Conservation (phyloP, 2,329 filamentous ascomycete species). For the Parascedosporium putredinis region DNA sequence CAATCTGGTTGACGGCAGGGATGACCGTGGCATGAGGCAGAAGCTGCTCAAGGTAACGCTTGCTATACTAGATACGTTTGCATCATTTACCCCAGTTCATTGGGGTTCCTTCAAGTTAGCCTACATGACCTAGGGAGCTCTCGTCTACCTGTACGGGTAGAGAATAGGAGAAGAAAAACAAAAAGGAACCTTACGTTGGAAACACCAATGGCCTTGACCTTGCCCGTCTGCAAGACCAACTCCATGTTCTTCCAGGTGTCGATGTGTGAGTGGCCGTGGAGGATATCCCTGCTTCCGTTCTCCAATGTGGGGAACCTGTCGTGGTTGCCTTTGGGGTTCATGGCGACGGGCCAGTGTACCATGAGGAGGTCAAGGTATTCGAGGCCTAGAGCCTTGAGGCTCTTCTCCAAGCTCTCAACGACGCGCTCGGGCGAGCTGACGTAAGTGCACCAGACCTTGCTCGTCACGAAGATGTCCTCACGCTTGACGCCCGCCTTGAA, state of each 20-base stretch:
- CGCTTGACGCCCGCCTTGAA: constrained; percentile 61
- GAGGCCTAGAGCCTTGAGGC: constrained; percentile 60
- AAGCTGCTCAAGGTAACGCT: constrained; percentile 44
- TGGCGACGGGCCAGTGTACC: constrained; percentile 72
- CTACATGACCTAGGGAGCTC: no score
- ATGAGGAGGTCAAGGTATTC: constrained; percentile 76
- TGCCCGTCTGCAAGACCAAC: constrained; percentile 49
- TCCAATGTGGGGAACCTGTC: constrained; percentile 64
- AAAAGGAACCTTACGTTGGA: constrained; percentile 34
- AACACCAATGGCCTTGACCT: constrained; percentile 43
- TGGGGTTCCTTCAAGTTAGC: constrained; percentile 8
- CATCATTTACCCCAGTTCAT: background rate
- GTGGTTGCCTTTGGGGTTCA: constrained; percentile 69
- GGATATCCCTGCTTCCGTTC: constrained; percentile 65
- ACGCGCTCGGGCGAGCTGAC: constrained; percentile 44
- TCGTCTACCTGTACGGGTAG: no score
- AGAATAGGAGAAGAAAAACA: background rate
- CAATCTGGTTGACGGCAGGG: constrained; percentile 62
- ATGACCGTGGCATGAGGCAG: constrained; percentile 40
- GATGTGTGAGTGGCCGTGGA: constrained; percentile 57
- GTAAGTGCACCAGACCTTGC: constrained; percentile 79
- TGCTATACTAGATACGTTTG: constrained; percentile 33
- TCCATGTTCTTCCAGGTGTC: constrained; percentile 73
- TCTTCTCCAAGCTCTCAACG: constrained; percentile 61
- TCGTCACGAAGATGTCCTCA: constrained; percentile 72